These are phyloP conservation scores for Zygotorulaspora sp. DNA, from an alignment of 805 yeast species.

Conservation along the genomic window DNA sequence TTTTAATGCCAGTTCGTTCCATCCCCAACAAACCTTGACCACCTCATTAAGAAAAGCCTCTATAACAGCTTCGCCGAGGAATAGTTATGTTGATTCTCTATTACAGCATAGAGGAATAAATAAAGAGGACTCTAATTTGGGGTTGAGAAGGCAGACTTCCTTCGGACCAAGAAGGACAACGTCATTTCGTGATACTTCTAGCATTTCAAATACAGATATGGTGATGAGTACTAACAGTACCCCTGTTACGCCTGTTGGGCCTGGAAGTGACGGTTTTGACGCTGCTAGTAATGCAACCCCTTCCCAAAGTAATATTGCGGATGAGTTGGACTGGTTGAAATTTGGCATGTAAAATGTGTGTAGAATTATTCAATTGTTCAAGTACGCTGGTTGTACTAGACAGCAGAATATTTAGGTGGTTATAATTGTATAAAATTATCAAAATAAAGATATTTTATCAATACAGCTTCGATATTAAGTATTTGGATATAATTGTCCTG, in stretches of 20 bases:
- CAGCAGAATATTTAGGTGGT: no score
- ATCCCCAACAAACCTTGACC: slow-evolving; percentile 7
- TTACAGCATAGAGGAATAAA: slow-evolving; percentile 26
- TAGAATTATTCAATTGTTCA: slow-evolving; percentile 3
- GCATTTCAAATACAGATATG: slow-evolving; percentile 9
- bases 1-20: neutral
- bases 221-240: slow-evolving; percentile 11
- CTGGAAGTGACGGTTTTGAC: slow-evolving; percentile 7
- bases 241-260: slow-evolving; percentile 14
- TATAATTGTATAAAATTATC: no score
- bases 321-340: slow-evolving; percentile 36
- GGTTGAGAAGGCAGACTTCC: slow-evolving; percentile 13
- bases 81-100: slow-evolving; percentile 24
- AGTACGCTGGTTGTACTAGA: slow-evolving; percentile 16
- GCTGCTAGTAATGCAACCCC: slow-evolving; percentile 3
- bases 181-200: slow-evolving; percentile 10
- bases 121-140: slow-evolving; percentile 9
- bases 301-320: slow-evolving; percentile 19
- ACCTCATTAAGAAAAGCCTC: slow-evolving; percentile 12
- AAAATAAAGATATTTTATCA: no score
- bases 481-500: no score
- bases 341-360: slow-evolving; percentile 28
- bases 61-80: slow-evolving; percentile 25
- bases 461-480: no score
- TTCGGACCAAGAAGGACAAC: slow-evolving; percentile 9